Percentiles rank a stretch among this genome's conserved stretches.
phyloP scores from a whole-genome alignment of 352 stramenopile species.

The Lagenidium sp. region DNA sequence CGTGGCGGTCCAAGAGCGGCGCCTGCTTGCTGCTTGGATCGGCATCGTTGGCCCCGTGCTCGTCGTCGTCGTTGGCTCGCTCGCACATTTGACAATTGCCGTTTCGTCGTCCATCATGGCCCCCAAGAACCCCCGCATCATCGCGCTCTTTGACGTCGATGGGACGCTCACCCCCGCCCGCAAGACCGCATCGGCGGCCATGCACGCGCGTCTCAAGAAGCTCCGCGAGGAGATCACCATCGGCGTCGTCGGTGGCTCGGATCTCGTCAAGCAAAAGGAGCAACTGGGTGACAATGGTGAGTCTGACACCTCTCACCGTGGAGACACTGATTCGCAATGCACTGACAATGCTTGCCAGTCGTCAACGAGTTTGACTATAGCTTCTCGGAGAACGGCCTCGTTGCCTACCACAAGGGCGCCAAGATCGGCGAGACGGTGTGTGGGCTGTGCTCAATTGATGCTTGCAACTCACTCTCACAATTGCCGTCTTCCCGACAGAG shows the following conservation, averaged over 20 bases:
- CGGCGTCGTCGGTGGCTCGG: conserved; percentile 97
- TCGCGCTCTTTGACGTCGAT: conserved; percentile 99
- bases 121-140: conserved; percentile 85
- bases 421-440: conserved; percentile 84
- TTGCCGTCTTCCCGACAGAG: conserved; percentile 35
- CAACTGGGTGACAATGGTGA: conserved; percentile 92
- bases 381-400: conserved; percentile 98
- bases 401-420: conserved; percentile 95
- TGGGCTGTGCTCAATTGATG: background rate
- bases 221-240: conserved; percentile 94
- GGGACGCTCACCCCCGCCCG: conserved; percentile 95
- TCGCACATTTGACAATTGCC: background rate
- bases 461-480: background rate
- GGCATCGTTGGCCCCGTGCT: background rate
- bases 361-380: conserved; percentile 97
- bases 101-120: conserved; percentile 10
- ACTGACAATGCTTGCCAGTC: conserved; percentile 35
- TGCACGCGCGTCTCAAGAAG: conserved; percentile 91
- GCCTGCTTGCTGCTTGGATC: background rate
- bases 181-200: conserved; percentile 86
- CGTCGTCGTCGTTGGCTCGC: too few species aligned
- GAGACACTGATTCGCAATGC: background rate
- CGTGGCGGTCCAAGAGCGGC: background rate
- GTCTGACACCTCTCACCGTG: conserved; percentile 3
- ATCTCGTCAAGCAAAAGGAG: conserved; percentile 99